A percentile compares a stretch with the other conserved stretches of the same genome.
These are phyloP conservation scores for Skeletonema grethae DNA, from an alignment of 108 stramenopile species.

Conservation along the genomic window DNA sequence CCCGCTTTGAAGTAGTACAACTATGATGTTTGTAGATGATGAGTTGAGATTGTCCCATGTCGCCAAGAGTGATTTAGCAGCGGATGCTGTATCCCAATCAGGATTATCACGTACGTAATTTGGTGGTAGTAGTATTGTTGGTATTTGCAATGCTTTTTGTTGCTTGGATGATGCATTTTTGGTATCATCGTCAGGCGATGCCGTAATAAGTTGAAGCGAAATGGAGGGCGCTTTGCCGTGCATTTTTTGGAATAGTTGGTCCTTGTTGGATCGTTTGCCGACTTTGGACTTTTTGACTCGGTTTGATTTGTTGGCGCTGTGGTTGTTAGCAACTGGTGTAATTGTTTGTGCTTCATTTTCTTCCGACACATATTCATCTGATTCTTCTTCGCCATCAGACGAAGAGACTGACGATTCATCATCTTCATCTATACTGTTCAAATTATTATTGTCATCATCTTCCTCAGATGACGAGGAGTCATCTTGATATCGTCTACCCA, in stretches of 20 bases:
- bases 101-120: slow-evolving; percentile 37
- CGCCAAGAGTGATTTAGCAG: slow-evolving; percentile 15
- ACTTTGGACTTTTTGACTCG: slow-evolving; percentile 1
- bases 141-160: slow-evolving; percentile 23
- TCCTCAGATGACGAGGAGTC: slow-evolving; percentile 18
- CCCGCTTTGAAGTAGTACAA: slow-evolving; percentile 73
- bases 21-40: slow-evolving; percentile 31
- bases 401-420: slow-evolving; percentile 13
- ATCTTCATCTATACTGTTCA: slow-evolving; percentile 1
- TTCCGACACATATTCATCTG: neutral
- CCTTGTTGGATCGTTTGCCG: slow-evolving; percentile 7
- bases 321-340: neutral
- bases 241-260: slow-evolving; percentile 18
- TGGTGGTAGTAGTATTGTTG: slow-evolving; percentile 26
- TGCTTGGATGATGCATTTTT: neutral
- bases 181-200: neutral
- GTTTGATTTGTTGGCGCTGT: neutral
- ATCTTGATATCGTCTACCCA: neutral
- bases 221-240: slow-evolving; percentile 26
- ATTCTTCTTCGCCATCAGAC: slow-evolving; percentile 4
- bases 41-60: slow-evolving; percentile 28
- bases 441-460: neutral
- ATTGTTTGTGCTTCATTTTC: neutral
- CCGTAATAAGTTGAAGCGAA: slow-evolving; percentile 13
- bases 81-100: slow-evolving; percentile 11